Base-by-base conservation (phyloP, 2,329 filamentous ascomycete genomes). In the Massarina eburnea region DNA sequence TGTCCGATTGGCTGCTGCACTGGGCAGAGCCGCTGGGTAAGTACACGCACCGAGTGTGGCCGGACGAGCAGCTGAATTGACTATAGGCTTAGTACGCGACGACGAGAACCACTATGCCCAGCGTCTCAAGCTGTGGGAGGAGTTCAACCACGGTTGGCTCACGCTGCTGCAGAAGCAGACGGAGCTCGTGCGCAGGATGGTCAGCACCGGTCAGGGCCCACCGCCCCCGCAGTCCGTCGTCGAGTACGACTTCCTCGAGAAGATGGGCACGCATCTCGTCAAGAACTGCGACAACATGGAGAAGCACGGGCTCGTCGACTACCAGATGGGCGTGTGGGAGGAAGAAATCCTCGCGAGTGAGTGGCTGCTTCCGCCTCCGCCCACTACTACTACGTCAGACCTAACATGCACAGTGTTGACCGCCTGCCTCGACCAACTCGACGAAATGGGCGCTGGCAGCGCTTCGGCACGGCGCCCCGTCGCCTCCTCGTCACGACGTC, bases 271-370 rank as follows among this genome's bases (percentile, higher is more conserved):
- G 43, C 87, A 95, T 60, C 72, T 99, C 22, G 80, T 95, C 45
- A 81, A 84, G 40, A 77, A 96, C 40, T 95, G 91, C 66, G 91
- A 97, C 66, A 82, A 82, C 40, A 81, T 97, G 51, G 92, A 97
- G 70, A 85, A 87, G 56, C 86, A 95, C 65, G 94, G 94, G n/a
- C 75, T 99, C 38, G 90, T 99, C 9, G 94, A 99, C 73, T 99
- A 97, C 68, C 88, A 97, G 63, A 95, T 96, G 74, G 94, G 94
- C 8, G 89, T 97, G 20, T 95, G 90, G 82, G 94, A 97, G 71
- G 91, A 97, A 66, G 84, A 89, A 64, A 96, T 97, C 58, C 82
- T 94, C 58, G 81, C 82, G 47, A 80, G 91, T 96, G 76, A 72
- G 88, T n/a, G n/a, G n/a, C n/a, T n/a, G n/a, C n/a, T 79, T 14